Evolutionary conservation across 2,329 filamentous ascomycete species (phyloP).

Genomic region (Dactylonectria estremocensis): DNA sequence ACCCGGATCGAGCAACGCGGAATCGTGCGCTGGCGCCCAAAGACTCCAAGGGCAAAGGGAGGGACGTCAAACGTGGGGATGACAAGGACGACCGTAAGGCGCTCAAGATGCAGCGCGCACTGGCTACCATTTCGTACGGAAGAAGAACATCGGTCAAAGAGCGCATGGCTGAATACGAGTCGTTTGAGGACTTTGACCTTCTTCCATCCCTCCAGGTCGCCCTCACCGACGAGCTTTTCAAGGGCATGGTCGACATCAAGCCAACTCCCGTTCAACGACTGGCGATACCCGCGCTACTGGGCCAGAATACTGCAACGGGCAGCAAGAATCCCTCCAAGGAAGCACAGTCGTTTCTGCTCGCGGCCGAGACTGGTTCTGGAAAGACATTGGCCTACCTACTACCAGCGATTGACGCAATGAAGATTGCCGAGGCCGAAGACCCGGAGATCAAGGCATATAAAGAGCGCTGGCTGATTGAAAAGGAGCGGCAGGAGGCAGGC

Average conservation of each 20-base stretch:
- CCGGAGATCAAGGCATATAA: constrained; percentile 71
- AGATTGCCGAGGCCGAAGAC: constrained; percentile 78
- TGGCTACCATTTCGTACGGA: constrained; percentile 84
- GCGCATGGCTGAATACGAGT: constrained; percentile 76
- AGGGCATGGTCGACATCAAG: constrained; percentile 79
- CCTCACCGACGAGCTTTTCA: constrained; percentile 80
- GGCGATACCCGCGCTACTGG: constrained; percentile 86
- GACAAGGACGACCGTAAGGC: constrained; percentile 73
- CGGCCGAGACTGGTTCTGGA: constrained; percentile 96
- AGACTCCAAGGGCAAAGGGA: constrained; percentile 45
- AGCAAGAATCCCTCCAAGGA: constrained; percentile 58
- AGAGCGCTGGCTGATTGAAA: constrained; percentile 68
- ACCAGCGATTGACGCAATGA: constrained; percentile 88
- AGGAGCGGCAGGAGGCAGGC: constrained; percentile 67
- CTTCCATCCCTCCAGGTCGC: constrained; percentile 80
- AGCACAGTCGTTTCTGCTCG: constrained; percentile 77
- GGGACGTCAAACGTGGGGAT: constrained; percentile 48
- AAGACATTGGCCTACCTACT: constrained; percentile 96
- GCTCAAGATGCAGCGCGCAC: constrained; percentile 91
- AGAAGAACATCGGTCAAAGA: constrained; percentile 69
- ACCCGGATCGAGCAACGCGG: constrained; percentile 42
- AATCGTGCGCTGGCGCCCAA: constrained; percentile 31
- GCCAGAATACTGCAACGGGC: constrained; percentile 59
- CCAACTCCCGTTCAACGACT: constrained; percentile 93
- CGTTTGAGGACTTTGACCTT: constrained; percentile 86